A percentile compares a stretch with the other conserved stretches of the same genome.
Conservation (phyloP, 2,329 filamentous ascomycete species). For the Xylariaceae sp. region DNA sequence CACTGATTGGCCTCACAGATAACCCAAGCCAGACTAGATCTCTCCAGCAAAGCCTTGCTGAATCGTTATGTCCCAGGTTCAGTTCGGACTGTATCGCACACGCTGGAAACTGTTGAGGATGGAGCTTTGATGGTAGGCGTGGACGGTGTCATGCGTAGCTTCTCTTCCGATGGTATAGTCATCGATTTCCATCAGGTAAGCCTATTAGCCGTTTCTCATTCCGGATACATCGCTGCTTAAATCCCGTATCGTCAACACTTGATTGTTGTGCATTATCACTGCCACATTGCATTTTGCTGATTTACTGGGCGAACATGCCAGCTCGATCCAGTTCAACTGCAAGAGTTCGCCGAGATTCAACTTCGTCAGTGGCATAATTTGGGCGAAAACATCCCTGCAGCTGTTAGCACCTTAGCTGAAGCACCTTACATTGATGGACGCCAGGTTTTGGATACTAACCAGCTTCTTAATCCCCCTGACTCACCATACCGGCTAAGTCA, state of each 20-base stretch:
- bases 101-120: conserved; percentile 6
- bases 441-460: conserved; percentile 4
- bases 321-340: conserved; percentile 6
- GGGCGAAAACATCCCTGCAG: conserved; percentile 3
- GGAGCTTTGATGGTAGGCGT: conserved; percentile 6
- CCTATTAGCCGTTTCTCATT: conserved; percentile 2
- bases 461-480: conserved; percentile 6
- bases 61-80: conserved; percentile 8
- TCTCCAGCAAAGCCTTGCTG: conserved; percentile 3
- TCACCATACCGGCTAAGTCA: conserved; percentile 1
- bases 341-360: conserved; percentile 5
- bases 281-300: conserved; percentile 3
- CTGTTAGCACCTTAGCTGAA: conserved; percentile 6
- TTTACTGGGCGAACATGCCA: conserved; percentile 1
- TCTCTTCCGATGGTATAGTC: conserved; percentile 5
- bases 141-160: conserved; percentile 7
- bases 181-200: conserved; percentile 8
- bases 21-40: conserved; percentile 5
- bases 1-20: conserved; percentile 2
- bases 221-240: too few species aligned
- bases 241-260: too few species aligned
- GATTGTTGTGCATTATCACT: not conserved
- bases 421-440: conserved; percentile 6
- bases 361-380: conserved; percentile 5
- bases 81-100: conserved; percentile 4